A percentile compares a stretch with the other conserved stretches of the same genome.
Conservation (phyloP, 495 filamentous ascomycete genomes). For the Neurospora sp. region DNA sequence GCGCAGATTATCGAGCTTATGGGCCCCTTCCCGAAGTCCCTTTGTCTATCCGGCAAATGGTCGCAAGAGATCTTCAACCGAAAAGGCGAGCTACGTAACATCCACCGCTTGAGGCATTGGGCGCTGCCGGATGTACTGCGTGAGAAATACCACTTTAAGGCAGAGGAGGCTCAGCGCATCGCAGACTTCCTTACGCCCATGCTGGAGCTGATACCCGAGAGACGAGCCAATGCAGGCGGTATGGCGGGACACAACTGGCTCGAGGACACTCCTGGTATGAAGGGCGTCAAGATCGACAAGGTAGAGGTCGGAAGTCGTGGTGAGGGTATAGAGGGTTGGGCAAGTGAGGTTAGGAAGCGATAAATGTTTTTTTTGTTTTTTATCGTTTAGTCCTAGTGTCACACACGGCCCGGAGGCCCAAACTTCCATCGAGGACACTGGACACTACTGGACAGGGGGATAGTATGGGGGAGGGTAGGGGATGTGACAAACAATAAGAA, state of each 20-base stretch:
- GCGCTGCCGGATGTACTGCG: conserved; percentile 84
- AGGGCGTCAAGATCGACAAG: conserved; percentile 56
- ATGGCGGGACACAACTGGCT: conserved; percentile 81
- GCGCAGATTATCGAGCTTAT: conserved; percentile 98
- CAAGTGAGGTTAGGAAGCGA: conserved; percentile 78
- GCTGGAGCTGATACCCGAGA: conserved; percentile 80
- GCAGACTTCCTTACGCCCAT: conserved; percentile 84
- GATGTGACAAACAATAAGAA: background rate
- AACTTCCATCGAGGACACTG: background rate
- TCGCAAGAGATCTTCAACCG: conserved; percentile 98
- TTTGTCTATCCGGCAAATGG: conserved; percentile 91
- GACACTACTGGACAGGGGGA: background rate
- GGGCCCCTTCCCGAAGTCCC: conserved; percentile 82
- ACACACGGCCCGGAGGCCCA: background rate
- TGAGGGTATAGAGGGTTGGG: conserved; percentile 95
- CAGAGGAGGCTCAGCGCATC: conserved; percentile 66
- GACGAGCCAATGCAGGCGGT: conserved; percentile 88
- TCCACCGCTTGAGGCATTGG: conserved; percentile 95
- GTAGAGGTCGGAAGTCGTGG: conserved; percentile 71
- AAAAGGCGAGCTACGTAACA: conserved; percentile 95
- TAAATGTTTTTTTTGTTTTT: conserved; percentile 22
- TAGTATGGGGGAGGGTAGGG: background rate
- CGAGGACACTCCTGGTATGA: conserved; percentile 79
- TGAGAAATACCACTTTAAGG: conserved; percentile 92
- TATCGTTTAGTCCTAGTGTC: background rate